phyloP scores from a whole-genome alignment of 768 basidiomycete species.

The Boletus fagicola region DNA sequence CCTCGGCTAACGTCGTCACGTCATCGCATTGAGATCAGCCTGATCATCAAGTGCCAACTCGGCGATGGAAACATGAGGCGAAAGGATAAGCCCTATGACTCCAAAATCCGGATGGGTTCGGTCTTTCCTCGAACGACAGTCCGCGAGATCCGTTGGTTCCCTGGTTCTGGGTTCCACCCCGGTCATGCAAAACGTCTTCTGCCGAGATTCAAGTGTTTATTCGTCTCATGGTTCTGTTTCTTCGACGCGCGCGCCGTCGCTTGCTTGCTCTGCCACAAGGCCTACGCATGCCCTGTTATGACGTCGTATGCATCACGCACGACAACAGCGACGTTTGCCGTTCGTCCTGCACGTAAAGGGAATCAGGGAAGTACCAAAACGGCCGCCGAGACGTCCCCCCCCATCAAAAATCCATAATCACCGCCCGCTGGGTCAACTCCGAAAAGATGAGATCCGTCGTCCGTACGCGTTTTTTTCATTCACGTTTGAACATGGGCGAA shows the following conservation, averaged over 20 bases:
- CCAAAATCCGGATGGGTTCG: background rate
- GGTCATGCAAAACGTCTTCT: background rate
- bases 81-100: background rate
- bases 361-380: slow-evolving; percentile 6
- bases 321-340: slow-evolving; percentile 2
- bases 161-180: background rate
- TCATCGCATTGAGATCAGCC: slow-evolving; percentile 2
- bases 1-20: background rate
- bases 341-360: slow-evolving; percentile 23
- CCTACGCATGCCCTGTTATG: slow-evolving; percentile 21
- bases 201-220: background rate
- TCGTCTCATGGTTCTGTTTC: background rate
- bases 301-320: slow-evolving; percentile 18
- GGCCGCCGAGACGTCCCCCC: slow-evolving; percentile 4
- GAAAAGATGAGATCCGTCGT: slow-evolving; percentile 5
- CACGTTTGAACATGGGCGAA: background rate
- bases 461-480: slow-evolving; percentile 5
- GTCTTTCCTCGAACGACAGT: background rate
- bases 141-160: background rate
- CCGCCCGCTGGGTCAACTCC: background rate
- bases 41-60: slow-evolving; percentile 1
- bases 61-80: slow-evolving; percentile 20
- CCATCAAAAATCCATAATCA: slow-evolving; percentile 14
- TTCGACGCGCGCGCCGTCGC: slow-evolving; percentile 6
- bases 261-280: slow-evolving; percentile 16